Conservation (phyloP, 352 stramenopile species). For the Nothophytophthora sp. region DNA sequence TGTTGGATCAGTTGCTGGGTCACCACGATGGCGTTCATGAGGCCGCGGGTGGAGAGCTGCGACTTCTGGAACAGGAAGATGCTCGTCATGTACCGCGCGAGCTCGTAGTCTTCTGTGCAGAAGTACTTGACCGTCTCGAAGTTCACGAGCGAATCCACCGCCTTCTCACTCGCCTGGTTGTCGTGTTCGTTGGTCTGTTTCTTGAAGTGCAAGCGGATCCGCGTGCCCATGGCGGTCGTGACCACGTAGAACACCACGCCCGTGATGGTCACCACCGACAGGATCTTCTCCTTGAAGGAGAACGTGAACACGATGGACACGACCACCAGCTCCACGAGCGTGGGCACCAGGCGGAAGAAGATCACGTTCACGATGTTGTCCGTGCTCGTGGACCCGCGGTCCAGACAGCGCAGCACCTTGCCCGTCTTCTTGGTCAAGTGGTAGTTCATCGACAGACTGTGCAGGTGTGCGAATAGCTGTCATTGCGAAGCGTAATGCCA, state of each 20-base stretch:
- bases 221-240: conserved; percentile 85
- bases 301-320: conserved; percentile 88
- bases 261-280: conserved; percentile 87
- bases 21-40: conserved; percentile 93
- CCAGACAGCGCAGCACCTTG: conserved; percentile 93
- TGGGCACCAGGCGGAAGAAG: conserved; percentile 96
- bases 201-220: conserved; percentile 85
- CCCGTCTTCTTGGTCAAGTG: conserved; percentile 97
- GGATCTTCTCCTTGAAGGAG: conserved; percentile 91
- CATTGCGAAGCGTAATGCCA: neutral
- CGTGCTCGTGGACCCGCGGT: conserved; percentile 84
- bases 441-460: conserved; percentile 96
- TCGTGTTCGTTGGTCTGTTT: conserved; percentile 94
- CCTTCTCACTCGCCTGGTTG: conserved; percentile 96
- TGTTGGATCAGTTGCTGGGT: conserved; percentile 95
- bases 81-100: conserved; percentile 64
- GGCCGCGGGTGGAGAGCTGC: conserved; percentile 88
- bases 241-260: conserved; percentile 94
- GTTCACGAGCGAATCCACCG: conserved; percentile 97
- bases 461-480: conserved; percentile 93
- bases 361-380: conserved; percentile 97
- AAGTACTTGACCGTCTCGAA: conserved; percentile 99
- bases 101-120: conserved; percentile 93
- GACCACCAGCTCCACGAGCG: conserved; percentile 94
- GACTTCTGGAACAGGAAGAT: conserved; percentile 92